A percentile compares a stretch with the other conserved stretches of the same genome.
phyloP scores from a whole-genome alignment of 495 filamentous ascomycete species.

The Neurospora intermedia region DNA sequence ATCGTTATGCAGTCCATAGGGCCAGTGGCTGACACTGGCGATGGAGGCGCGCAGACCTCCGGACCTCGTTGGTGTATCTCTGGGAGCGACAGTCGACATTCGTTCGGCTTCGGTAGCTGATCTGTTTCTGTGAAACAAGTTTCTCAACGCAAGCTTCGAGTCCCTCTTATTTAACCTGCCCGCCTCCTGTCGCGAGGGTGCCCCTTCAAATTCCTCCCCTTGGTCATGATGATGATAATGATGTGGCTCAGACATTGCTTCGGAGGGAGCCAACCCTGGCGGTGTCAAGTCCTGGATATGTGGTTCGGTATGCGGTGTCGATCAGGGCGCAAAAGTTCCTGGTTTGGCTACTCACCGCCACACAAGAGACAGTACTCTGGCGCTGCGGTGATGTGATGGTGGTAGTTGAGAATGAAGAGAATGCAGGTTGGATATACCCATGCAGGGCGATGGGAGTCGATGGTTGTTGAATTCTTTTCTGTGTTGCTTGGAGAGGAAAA shows the following conservation, averaged over 20 bases:
- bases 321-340: not conserved
- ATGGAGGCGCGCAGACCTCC: constrained; percentile 33
- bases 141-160: constrained; percentile 39
- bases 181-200: constrained; percentile 16
- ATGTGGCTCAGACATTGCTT: not conserved
- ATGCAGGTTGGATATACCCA: not conserved
- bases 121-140: constrained; percentile 34
- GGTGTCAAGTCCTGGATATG: not conserved
- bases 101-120: constrained; percentile 17
- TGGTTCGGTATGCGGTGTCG: not conserved
- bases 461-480: not conserved
- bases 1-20: constrained; percentile 22
- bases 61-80: constrained; percentile 14
- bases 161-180: constrained; percentile 29
- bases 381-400: not conserved
- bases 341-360: not conserved
- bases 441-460: not conserved
- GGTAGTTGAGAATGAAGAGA: not conserved
- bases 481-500: not conserved
- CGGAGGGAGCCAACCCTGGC: not conserved
- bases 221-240: not conserved
- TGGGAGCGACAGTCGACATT: constrained; percentile 6
- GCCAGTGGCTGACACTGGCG: constrained; percentile 32
- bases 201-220: constrained; percentile 8
- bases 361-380: not conserved